Evolutionary conservation across 176 grass and related monocot species (phyloP).

Genomic region (Areca catechu): DNA sequence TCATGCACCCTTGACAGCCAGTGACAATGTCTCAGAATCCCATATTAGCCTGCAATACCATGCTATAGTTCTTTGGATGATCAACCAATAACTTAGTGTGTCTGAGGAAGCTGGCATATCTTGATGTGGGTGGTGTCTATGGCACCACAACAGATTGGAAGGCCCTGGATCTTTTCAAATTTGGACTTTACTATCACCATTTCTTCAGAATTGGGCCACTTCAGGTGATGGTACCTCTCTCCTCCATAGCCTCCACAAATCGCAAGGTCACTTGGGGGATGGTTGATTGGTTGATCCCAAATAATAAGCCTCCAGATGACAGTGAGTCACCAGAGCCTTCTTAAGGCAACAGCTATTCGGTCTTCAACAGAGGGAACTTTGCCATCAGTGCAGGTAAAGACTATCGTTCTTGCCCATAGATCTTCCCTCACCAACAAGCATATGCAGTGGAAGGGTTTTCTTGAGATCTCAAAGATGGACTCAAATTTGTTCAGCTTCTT

Average conservation of each 20-base stretch:
- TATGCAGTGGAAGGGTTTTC: slow-evolving; percentile 72
- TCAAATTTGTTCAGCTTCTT: slow-evolving; percentile 39
- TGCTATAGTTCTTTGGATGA: slow-evolving; percentile 64
- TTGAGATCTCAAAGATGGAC: slow-evolving; percentile 61
- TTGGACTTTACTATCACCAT: slow-evolving; percentile 48
- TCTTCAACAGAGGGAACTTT: slow-evolving; percentile 45
- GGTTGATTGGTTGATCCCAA: slow-evolving; percentile 80
- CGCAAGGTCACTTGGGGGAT: slow-evolving; percentile 86
- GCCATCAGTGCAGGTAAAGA: slow-evolving; percentile 60
- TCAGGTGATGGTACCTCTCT: slow-evolving; percentile 42
- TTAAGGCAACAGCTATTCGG: slow-evolving; percentile 66
- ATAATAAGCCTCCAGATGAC: slow-evolving; percentile 49
- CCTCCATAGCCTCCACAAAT: slow-evolving; percentile 81
- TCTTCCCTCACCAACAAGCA: slow-evolving; percentile 43
- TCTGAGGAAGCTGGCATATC: slow-evolving; percentile 55
- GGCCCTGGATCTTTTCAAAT: slow-evolving; percentile 53
- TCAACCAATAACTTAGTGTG: slow-evolving; percentile 71
- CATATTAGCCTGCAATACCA: slow-evolving; percentile 86
- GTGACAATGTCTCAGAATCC: slow-evolving; percentile 75
- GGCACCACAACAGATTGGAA: slow-evolving; percentile 79
- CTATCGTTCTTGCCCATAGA: slow-evolving; percentile 34
- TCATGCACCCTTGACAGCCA: slow-evolving; percentile 77
- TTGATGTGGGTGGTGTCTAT: slow-evolving; percentile 75
- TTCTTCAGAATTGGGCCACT: slow-evolving; percentile 60
- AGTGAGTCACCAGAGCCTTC: slow-evolving; percentile 71